Percentiles rank a stretch among this genome's conserved stretches.
Evolutionary conservation across 2,329 filamentous ascomycete species (phyloP).

Genomic region (Sclerotinia nivalis): DNA sequence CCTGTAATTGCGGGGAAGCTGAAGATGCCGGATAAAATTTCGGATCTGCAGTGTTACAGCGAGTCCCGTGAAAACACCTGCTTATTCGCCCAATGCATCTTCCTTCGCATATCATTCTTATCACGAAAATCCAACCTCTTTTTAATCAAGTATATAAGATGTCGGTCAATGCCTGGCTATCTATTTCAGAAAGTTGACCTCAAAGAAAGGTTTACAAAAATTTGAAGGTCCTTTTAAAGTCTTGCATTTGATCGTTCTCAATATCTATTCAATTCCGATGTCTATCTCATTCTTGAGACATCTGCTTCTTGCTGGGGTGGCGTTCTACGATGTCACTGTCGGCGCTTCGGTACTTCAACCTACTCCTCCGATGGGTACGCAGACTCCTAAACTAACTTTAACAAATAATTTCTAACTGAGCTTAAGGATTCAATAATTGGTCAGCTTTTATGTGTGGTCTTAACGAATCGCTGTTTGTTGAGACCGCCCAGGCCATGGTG

Average conservation of each 20-base stretch:
- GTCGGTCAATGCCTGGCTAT: not conserved
- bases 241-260: not conserved
- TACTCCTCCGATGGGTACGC: conserved; percentile 49
- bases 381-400: not conserved
- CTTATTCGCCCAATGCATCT: not conserved
- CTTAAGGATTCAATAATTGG: conserved; percentile 51
- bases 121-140: not conserved
- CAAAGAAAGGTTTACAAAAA: not conserved
- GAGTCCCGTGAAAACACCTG: not conserved
- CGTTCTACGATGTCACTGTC: conserved; percentile 21
- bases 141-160: not conserved
- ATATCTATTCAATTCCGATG: not conserved
- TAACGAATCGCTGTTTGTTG: conserved; percentile 50
- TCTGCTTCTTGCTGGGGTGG: not conserved
- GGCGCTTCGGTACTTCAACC: conserved; percentile 37
- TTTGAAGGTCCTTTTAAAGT: not conserved
- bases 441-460: conserved; percentile 50
- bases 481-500: conserved; percentile 51
- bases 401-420: not conserved
- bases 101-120: not conserved
- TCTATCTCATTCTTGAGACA: not conserved
- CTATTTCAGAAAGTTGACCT: not conserved
- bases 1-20: conserved; percentile 17
- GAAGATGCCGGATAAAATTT: conserved; percentile 14
- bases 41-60: conserved; percentile 4